Base-by-base conservation (phyloP, 768 basidiomycete species). In the Auricularia sp. region DNA sequence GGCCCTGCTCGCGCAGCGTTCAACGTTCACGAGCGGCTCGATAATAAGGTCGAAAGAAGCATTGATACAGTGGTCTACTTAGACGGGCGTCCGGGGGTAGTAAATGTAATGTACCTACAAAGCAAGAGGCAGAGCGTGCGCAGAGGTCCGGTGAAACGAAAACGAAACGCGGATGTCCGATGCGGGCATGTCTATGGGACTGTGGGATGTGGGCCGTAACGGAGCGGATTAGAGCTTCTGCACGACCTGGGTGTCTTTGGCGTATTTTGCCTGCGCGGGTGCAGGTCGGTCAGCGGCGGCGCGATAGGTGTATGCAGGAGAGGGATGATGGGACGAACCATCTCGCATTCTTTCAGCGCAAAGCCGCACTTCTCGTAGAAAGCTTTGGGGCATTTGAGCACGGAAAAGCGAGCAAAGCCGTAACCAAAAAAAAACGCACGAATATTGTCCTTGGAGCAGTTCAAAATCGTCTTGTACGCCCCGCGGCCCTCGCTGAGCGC, bases 311-410 rank as follows among this genome's bases (percentile, higher is more conserved):
- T n/a, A n/a, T n/a, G n/a, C n/a, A n/a, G n/a, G n/a, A n/a, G n/a
- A 18, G 3, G 8, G 43, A 43, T 18, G 53, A 43, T 7, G 3
- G 56, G 18, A 74, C 80, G 65, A 64, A 88, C 95, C 95, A 98
- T 98, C 75, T 97, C 91, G 70, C 83, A 86, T 76, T 95, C 95
- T 76, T 94, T 96, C 78, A 87, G 88, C 75, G 83, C 80, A 71
- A 78, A 97, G 23, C 96, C 96, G 73, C 96, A 99, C 76, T 98
- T 98, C 75, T 93, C 80, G 75, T 99, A 99, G 78, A 99, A 99
- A 8, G 91, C 95, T 97, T 72, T 29, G 29, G 29, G 29, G 29
- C 29, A 29, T 29, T 29, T 29, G 29, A 29, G 29, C 29, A 53
- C 4, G 60, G 2, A 21, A 6, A 6, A 36, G 53, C 18, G 23